These are phyloP conservation scores for Ascochyta koolunga DNA, from an alignment of 2,329 filamentous ascomycete genomes.

Conservation along the genomic window DNA sequence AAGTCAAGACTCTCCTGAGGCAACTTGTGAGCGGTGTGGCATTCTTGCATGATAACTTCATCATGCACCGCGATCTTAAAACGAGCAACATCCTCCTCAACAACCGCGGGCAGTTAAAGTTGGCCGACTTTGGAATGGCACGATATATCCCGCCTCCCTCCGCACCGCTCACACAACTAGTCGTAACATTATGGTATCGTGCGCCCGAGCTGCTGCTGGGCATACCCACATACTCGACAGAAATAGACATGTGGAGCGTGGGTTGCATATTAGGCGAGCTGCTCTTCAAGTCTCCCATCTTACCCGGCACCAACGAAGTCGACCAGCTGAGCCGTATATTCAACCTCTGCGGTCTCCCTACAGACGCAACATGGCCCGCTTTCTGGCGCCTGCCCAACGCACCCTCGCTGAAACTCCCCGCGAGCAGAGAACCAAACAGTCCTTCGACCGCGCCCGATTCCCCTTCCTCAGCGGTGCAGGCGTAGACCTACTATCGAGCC, in stretches of 20 bases:
- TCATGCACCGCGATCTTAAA: constrained; percentile 63
- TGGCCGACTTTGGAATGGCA: constrained; percentile 98
- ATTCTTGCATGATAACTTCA: constrained; percentile 88
- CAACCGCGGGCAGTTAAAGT: constrained; percentile 92
- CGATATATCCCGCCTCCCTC: constrained; percentile 74
- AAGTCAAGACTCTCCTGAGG: constrained; percentile 86
- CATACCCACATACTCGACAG: constrained; percentile 71
- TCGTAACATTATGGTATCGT: constrained; percentile 97
- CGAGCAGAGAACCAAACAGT: constrained; percentile 45
- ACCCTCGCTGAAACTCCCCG: constrained; percentile 71
- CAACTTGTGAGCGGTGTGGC: constrained; percentile 81
- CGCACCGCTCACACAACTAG: constrained; percentile 84
- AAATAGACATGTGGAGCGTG: constrained; percentile 94
- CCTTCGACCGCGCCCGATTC: constrained; percentile 76
- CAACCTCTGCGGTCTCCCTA: constrained; percentile 84
- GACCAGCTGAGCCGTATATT: constrained; percentile 84
- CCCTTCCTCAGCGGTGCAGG: constrained; percentile 81
- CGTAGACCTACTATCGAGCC: constrained; percentile 67
- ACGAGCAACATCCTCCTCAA: constrained; percentile 75
- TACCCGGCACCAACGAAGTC: constrained; percentile 91
- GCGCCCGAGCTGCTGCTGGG: constrained; percentile 89
- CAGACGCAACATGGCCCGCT: constrained; percentile 79
- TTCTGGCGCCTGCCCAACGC: constrained; percentile 90
- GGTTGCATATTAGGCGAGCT: constrained; percentile 97
- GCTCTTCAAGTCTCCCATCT: constrained; percentile 77